Conservation (phyloP, 306 rosid genomes). For the Citrullus amarus region DNA sequence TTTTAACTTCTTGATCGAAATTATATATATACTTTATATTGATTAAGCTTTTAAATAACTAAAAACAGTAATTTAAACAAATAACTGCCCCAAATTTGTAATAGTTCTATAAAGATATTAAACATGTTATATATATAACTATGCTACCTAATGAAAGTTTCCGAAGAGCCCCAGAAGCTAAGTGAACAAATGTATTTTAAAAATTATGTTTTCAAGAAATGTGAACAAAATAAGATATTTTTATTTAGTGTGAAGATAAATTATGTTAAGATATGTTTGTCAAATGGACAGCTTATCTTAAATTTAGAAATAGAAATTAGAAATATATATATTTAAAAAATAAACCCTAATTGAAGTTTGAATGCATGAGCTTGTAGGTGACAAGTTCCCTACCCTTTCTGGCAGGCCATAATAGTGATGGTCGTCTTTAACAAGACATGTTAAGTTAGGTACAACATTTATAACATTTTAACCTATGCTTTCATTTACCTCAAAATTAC, state of each 20-base stretch:
- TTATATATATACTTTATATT: no score
- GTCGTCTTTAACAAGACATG: slow-evolving; percentile 1
- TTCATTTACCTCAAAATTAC: slow-evolving; percentile 23
- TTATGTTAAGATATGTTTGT: background rate
- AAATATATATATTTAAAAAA: background rate
- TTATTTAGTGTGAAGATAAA: background rate
- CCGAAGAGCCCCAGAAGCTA: background rate
- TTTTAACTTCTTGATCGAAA: no score
- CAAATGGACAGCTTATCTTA: background rate
- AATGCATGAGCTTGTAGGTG: slow-evolving; percentile 11
- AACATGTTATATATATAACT: no score
- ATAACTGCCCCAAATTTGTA: no score
- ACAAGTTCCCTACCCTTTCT: slow-evolving; percentile 42
- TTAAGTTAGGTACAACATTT: slow-evolving; percentile 48
- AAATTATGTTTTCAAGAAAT: background rate
- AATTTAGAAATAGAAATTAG: background rate
- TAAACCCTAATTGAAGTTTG: background rate
- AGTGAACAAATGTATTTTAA: background rate
- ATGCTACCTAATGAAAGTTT: background rate
- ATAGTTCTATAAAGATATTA: no score
- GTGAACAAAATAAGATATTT: background rate
- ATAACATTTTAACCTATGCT: slow-evolving; percentile 20
- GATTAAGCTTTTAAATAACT: no score
- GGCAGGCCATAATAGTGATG: slow-evolving; percentile 32
- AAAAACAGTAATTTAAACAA: no score